Percentiles rank a stretch among this genome's conserved stretches.
phyloP scores from a whole-genome alignment of 108 stramenopile genomes.

The Nitzschia putrida region DNA sequence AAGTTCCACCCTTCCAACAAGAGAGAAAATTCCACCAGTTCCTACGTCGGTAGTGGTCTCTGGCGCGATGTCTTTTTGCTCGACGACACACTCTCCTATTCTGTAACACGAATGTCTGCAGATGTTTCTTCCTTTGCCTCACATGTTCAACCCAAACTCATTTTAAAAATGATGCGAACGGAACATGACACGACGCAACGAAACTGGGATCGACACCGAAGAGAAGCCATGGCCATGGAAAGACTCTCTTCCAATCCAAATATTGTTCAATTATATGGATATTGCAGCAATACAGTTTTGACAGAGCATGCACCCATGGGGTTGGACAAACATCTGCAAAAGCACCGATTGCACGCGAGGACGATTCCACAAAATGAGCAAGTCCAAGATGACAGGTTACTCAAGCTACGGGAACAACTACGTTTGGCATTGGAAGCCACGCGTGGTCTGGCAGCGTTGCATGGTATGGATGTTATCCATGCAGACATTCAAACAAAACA shows the following conservation, averaged over 20 bases:
- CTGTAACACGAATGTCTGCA: background rate
- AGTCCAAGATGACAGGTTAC: slow-evolving; percentile 2
- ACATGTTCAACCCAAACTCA: slow-evolving; percentile 32
- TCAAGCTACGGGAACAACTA: slow-evolving; percentile 45
- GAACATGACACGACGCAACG: slow-evolving; percentile 67
- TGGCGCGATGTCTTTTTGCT: slow-evolving; percentile 74
- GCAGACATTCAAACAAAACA: slow-evolving; percentile 80
- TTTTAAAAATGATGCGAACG: slow-evolving; percentile 76
- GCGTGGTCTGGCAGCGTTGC: slow-evolving; percentile 55
- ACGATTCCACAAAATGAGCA: background rate
- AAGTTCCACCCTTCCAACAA: slow-evolving; percentile 1
- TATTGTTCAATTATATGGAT: slow-evolving; percentile 67
- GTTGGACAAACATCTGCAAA: slow-evolving; percentile 45
- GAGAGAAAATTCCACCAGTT: slow-evolving; percentile 4
- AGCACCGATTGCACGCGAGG: slow-evolving; percentile 24
- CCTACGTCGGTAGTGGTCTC: slow-evolving; percentile 62
- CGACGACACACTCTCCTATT: background rate
- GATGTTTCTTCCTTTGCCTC: background rate
- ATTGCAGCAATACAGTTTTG: slow-evolving; percentile 78
- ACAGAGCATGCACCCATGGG: slow-evolving; percentile 65
- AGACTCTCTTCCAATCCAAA: slow-evolving; percentile 55
- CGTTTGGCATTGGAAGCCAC: slow-evolving; percentile 63
- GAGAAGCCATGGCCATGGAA: slow-evolving; percentile 84
- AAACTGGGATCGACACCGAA: slow-evolving; percentile 82
- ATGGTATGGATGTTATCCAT: slow-evolving; percentile 64